These are phyloP conservation scores for Fusarium torulosum DNA, from an alignment of 2,329 filamentous ascomycete species.

Conservation along the genomic window DNA sequence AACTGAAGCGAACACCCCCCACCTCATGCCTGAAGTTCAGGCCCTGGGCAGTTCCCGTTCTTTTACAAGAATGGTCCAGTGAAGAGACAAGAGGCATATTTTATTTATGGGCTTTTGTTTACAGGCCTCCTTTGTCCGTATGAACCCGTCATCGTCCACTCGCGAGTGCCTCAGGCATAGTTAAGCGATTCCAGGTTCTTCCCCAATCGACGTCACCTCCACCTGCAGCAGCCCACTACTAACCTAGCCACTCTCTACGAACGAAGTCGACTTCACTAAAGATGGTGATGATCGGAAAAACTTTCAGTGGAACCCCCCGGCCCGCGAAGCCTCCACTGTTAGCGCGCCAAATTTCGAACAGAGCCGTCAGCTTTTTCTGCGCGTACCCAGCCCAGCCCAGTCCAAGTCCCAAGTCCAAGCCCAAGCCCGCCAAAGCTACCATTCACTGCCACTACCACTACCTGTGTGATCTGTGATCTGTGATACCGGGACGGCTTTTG, in stretches of 20 bases:
- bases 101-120: neutral
- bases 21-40: conserved; percentile 2
- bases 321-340: conserved; percentile 32
- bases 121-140: neutral
- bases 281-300: conserved; percentile 46
- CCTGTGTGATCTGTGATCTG: conserved; percentile 20
- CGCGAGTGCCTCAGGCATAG: conserved; percentile 25
- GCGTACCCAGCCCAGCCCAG: conserved; percentile 44
- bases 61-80: conserved; percentile 4
- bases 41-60: neutral
- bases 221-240: neutral
- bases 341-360: conserved; percentile 50
- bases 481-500: conserved; percentile 35
- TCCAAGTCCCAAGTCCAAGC: neutral
- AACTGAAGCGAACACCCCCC: conserved; percentile 10
- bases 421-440: conserved; percentile 50
- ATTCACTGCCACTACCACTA: neutral
- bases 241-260: neutral
- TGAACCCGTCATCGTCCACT: conserved; percentile 10
- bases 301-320: conserved; percentile 46
- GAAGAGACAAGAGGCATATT: neutral
- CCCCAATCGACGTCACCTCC: conserved; percentile 17
- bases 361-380: conserved; percentile 53
- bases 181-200: neutral
- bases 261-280: conserved; percentile 17